Conservation (phyloP, 805 yeast species). For the Kodamaea kaohsiungensis region DNA sequence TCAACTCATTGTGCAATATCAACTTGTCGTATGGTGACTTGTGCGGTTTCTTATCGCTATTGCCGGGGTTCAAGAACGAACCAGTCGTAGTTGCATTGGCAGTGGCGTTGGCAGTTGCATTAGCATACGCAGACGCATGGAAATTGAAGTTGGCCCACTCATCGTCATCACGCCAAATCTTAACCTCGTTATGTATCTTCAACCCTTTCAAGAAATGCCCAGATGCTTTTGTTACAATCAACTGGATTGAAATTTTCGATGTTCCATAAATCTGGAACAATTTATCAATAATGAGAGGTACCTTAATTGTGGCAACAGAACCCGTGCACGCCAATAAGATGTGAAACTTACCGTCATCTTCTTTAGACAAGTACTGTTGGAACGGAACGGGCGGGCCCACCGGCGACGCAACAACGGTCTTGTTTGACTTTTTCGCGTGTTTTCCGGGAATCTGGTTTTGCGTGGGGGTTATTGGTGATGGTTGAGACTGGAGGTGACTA, state of each 20-base stretch:
- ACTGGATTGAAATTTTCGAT: slow-evolving; percentile 72
- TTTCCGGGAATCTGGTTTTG: slow-evolving; percentile 4
- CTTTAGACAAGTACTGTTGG: slow-evolving; percentile 64
- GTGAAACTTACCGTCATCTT: slow-evolving; percentile 86
- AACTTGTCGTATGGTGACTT: slow-evolving; percentile 38
- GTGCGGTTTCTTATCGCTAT: slow-evolving; percentile 18
- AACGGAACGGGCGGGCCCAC: slow-evolving; percentile 72
- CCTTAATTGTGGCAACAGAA: slow-evolving; percentile 93
- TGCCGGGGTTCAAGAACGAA: slow-evolving; percentile 8
- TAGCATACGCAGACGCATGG: slow-evolving; percentile 12
- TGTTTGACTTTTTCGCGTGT: slow-evolving; percentile 37
- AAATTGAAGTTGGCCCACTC: slow-evolving; percentile 69
- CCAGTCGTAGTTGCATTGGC: background rate
- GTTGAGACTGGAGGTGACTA: background rate
- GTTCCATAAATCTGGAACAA: slow-evolving; percentile 76
- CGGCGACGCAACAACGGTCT: slow-evolving; percentile 57
- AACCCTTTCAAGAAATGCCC: slow-evolving; percentile 66
- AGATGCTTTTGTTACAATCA: slow-evolving; percentile 83
- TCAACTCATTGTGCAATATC: slow-evolving; percentile 44
- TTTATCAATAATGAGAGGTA: slow-evolving; percentile 86
- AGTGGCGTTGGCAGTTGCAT: slow-evolving; percentile 1
- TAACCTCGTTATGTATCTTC: slow-evolving; percentile 63
- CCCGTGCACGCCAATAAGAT: slow-evolving; percentile 93
- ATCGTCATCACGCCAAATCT: slow-evolving; percentile 90
- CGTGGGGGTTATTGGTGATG: slow-evolving; percentile 1